Conservation (phyloP, 2,329 filamentous ascomycete genomes). For the Cordyceps javanica region DNA sequence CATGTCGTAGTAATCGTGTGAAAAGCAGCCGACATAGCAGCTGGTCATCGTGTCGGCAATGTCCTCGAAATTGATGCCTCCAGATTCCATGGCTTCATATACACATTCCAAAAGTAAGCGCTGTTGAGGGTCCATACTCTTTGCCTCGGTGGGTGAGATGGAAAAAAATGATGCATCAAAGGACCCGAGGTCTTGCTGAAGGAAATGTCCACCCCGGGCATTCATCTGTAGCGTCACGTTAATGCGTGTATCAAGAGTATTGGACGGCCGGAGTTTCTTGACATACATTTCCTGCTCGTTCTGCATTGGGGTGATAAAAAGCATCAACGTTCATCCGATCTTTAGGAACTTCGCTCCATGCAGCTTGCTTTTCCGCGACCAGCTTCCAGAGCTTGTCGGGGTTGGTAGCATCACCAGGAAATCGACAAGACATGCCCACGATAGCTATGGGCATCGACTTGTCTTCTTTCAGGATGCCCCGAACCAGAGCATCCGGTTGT, state of each 20-base stretch:
- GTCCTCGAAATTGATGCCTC: background rate
- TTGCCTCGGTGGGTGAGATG: too few relatives aligned
- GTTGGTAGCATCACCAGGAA: background rate
- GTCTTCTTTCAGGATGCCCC: too few relatives aligned
- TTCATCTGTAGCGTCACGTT: too few relatives aligned
- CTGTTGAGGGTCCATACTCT: background rate
- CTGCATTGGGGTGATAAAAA: background rate
- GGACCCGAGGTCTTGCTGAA: too few relatives aligned
- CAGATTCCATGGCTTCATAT: background rate
- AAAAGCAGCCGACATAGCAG: too few relatives aligned
- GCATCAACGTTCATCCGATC: background rate
- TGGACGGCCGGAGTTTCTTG: too few relatives aligned
- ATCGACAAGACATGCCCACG: background rate
- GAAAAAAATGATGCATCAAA: too few relatives aligned
- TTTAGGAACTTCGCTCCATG: background rate
- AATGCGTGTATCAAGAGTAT: too few relatives aligned
- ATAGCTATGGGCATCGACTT: background rate
- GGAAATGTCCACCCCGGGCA: too few relatives aligned
- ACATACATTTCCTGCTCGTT: background rate
- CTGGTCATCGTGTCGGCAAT: too few relatives aligned
- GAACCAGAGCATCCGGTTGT: too few relatives aligned
- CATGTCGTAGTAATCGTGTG: too few relatives aligned
- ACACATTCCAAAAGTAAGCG: background rate
- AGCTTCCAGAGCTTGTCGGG: background rate
- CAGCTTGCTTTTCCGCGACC: background rate